Conservation (phyloP, 148 eudicot species). For the Cornus suecica region DNA sequence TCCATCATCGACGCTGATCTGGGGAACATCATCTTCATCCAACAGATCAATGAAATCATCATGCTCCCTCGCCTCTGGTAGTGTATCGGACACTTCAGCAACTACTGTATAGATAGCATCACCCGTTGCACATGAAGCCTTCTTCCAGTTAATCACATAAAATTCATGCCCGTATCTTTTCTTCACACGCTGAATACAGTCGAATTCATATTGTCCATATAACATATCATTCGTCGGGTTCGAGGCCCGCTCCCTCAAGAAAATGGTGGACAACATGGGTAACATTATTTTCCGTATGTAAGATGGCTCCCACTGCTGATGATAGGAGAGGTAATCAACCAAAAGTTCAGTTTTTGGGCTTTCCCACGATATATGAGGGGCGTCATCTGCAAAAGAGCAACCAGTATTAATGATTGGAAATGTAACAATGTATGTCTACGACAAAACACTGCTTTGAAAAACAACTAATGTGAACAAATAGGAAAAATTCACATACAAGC, state of each 20-base stretch:
- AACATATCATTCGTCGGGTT: slow-evolving; percentile 40
- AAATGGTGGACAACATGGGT: slow-evolving; percentile 81
- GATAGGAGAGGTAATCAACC: slow-evolving; percentile 58
- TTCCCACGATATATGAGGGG: slow-evolving; percentile 53
- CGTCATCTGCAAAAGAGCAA: slow-evolving; percentile 36
- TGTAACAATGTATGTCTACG: background rate
- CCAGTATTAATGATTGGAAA: background rate
- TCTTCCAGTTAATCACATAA: slow-evolving; percentile 81
- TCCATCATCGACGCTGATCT: slow-evolving; percentile 49
- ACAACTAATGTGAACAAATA: background rate
- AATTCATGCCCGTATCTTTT: slow-evolving; percentile 60
- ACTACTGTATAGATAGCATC: slow-evolving; percentile 18
- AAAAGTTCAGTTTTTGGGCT: slow-evolving; percentile 70
- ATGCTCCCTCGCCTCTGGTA: slow-evolving; percentile 21
- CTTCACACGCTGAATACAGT: slow-evolving; percentile 74
- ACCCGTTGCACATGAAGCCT: slow-evolving; percentile 23
- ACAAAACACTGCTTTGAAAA: background rate
- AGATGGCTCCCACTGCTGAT: slow-evolving; percentile 86
- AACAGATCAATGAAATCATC: slow-evolving; percentile 35
- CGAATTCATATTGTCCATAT: slow-evolving; percentile 68
- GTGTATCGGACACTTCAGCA: slow-evolving; percentile 32
- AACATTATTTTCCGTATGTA: slow-evolving; percentile 65
- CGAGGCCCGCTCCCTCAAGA: slow-evolving; percentile 64
- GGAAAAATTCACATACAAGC: background rate
- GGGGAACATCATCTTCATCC: slow-evolving; percentile 59